Percentiles rank a stretch among this genome's conserved stretches.
Evolutionary conservation across 2,329 filamentous ascomycete species (phyloP).

Genomic region (Fusarium burgessii): DNA sequence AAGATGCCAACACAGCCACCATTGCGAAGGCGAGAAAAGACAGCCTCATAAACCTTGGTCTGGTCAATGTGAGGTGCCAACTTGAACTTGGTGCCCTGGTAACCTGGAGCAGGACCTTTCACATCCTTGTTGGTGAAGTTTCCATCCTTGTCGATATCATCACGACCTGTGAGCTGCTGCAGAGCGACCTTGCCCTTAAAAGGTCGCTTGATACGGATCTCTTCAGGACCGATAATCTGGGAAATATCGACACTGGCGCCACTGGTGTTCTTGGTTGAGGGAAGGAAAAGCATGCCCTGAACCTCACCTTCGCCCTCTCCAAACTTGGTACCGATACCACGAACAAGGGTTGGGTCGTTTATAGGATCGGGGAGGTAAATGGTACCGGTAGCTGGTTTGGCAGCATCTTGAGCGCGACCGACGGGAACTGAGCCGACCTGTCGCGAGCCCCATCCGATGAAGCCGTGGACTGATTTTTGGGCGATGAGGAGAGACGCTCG

Average conservation of each 20-base stretch:
- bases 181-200: conserved; percentile 83
- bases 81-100: conserved; percentile 85
- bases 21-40: conserved; percentile 83
- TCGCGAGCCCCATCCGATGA: conserved; percentile 88
- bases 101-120: conserved; percentile 69
- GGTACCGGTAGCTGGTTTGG: conserved; percentile 81
- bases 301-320: conserved; percentile 76
- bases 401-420: conserved; percentile 87
- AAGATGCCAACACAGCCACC: conserved; percentile 97
- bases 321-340: conserved; percentile 85
- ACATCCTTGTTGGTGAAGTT: conserved; percentile 68
- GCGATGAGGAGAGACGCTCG: conserved; percentile 94
- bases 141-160: conserved; percentile 76
- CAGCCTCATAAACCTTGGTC: conserved; percentile 91
- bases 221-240: conserved; percentile 82
- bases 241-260: conserved; percentile 86
- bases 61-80: conserved; percentile 94
- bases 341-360: conserved; percentile 83
- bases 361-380: conserved; percentile 92
- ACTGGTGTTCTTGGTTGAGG: conserved; percentile 80
- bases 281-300: conserved; percentile 88
- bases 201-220: conserved; percentile 86
- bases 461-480: conserved; percentile 93
- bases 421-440: conserved; percentile 93
- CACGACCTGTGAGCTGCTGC: conserved; percentile 83